These are phyloP conservation scores for Candida loeiensis DNA, from an alignment of 805 yeast species.

Conservation along the genomic window DNA sequence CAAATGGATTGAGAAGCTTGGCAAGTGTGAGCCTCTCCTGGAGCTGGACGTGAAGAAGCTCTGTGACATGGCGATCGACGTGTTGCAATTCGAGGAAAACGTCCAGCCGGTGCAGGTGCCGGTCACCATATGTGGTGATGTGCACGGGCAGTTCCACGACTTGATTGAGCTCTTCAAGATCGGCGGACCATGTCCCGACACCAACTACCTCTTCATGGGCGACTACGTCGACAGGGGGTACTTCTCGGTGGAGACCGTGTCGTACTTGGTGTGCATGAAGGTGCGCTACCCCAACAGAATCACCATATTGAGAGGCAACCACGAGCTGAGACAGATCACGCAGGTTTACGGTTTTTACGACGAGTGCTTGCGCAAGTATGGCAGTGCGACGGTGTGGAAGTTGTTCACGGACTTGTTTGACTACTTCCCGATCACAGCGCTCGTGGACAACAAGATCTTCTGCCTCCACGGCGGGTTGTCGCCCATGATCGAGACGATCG, in stretches of 20 bases:
- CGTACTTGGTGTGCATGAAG: constrained; percentile 85
- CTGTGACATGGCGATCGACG: constrained; percentile 90
- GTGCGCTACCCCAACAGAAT: constrained; percentile 88
- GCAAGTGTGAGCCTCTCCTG: constrained; percentile 74
- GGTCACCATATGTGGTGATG: constrained; percentile 96
- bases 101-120: constrained; percentile 95
- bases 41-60: constrained; percentile 77
- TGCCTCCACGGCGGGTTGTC: constrained; percentile 94
- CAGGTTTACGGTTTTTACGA: constrained; percentile 96
- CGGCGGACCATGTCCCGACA: constrained; percentile 60
- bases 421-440: constrained; percentile 89
- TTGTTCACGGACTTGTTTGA: constrained; percentile 88
- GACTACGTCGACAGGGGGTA: constrained; percentile 89
- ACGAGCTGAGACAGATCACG: constrained; percentile 92
- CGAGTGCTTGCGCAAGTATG: constrained; percentile 90
- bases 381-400: constrained; percentile 91
- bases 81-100: constrained; percentile 85
- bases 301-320: constrained; percentile 91
- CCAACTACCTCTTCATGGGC: constrained; percentile 47
- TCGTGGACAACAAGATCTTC: constrained; percentile 85
- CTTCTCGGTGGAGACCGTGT: constrained; percentile 88
- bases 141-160: constrained; percentile 95
- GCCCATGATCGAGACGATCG: constrained; percentile 90
- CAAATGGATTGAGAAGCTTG: constrained; percentile 78
- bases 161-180: constrained; percentile 88